Evolutionary conservation across 2,329 filamentous ascomycete species (phyloP), one percentile per base, ranked within the genome.

Genomic region (Lizonia empirigonia): DNA sequence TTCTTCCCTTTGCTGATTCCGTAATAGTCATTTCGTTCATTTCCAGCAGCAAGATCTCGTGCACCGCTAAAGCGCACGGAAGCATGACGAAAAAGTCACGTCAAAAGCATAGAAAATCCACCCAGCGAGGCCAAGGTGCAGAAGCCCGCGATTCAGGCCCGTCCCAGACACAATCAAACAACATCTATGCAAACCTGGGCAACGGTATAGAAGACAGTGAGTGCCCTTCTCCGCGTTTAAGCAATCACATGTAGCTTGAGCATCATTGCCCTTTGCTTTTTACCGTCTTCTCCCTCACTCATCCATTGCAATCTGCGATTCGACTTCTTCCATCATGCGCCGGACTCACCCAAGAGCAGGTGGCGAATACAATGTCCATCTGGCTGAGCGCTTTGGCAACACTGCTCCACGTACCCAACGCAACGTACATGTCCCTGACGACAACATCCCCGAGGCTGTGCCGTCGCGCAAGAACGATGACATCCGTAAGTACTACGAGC

Each of bases 401-500:
- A 26, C 44, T 5, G 29, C 15, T 1, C 24, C 50, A 19, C 34
- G 24, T 6, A 13, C 12, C 20, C 29, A n/a, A 18, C 34, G 33
- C 32, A 41, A 46, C 12, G n/a, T 22, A 4, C 51, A 20, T 18
- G 51, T 56, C 19, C 53, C 47, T 0, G 20, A 60, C 30, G 59
- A 65, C 29, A 23, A 42, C 4, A 51, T 63, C 7, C 64, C 62
- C 1, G 42, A 55, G 2, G 42, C 58, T 2, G 52, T 27, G 1
- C 52, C 59, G 0, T 19, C 47, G 9, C 48, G 45, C 3, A n/a
- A 36, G 5, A 69, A 64, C 29, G 53, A 65, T 7, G 67, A 69
- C 10, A 64, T 72, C 15, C 50, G 48, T 2, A 50, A 67, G 29
- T 73, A 73, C 51, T 66, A 57, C 32, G 15, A 62, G 7, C 38